A percentile compares a stretch with the other conserved stretches of the same genome.
Conservation (phyloP, 1,284 basidiomycete genomes). For the Melampsora larici-populina region DNA sequence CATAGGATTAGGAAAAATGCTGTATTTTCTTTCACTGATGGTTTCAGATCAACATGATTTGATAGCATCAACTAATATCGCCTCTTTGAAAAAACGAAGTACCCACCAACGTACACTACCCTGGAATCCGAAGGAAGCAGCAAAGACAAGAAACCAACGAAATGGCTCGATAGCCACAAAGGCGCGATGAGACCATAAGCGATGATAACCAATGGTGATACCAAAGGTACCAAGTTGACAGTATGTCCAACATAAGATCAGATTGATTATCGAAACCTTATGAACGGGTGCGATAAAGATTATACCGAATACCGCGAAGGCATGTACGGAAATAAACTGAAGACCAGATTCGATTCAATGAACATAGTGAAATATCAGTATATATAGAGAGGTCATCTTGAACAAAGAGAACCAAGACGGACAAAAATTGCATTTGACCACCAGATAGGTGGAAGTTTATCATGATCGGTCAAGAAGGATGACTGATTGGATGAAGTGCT, state of each 20-base stretch:
- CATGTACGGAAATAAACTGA: constrained; percentile 20
- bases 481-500: no score
- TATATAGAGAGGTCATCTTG: neutral
- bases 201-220: constrained; percentile 71
- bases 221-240: constrained; percentile 49
- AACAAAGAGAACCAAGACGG: neutral
- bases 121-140: constrained; percentile 69
- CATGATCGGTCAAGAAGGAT: no score
- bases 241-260: constrained; percentile 4
- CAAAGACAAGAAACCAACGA: constrained; percentile 62
- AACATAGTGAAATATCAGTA: neutral
- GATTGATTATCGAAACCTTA: neutral
- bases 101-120: constrained; percentile 58
- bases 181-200: constrained; percentile 69
- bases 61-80: neutral
- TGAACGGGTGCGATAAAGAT: constrained; percentile 11
- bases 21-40: constrained; percentile 59
- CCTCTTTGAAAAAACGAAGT: neutral
- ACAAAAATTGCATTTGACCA: constrained; percentile 66
- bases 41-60: constrained; percentile 16
- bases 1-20: constrained; percentile 12
- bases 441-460: constrained; percentile 57
- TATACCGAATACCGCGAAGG: constrained; percentile 1
- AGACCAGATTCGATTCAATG: neutral
- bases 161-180: constrained; percentile 64